Evolutionary conservation across 2,329 filamentous ascomycete genomes (phyloP), one percentile per base, ranked within the genome.

Genomic region (Blastomyces silverae): DNA sequence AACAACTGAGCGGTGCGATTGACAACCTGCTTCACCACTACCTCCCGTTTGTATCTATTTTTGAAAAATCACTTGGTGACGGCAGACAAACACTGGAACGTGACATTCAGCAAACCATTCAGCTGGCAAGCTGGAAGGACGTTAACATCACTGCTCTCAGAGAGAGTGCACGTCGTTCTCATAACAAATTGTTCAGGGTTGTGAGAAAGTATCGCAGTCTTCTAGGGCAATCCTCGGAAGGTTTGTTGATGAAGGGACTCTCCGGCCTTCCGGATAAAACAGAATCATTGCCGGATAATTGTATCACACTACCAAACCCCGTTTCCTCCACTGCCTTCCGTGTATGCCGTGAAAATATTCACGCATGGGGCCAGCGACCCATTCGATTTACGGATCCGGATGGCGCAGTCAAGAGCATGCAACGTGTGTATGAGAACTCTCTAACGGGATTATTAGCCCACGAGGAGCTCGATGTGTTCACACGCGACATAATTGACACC

Each of bases 71-170:
- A 0, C 83, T 97, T 46, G 79, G 79, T 25, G 85, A 85, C 56
- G 89, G 88, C n/a, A 86, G 91, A 64, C 79, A 82, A 7, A 82
- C 84, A 0, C 82, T 97, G n/a, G 93, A 97, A 75, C 96, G 92
- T 77, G 87, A 91, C 65, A 91, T 97, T 83, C 93, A 89, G 74
- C 90, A 97, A 70, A 87, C 97, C n/a, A 84, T 99, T 20, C 86
- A 96, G 62, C 81, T 99, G 70, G 92, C 92, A 8, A 97, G 92
- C 76, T 99, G 95, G 95, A 97, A 96, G 75, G 94, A 99, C 70
- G 96, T 91, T 28, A 99, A 97, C 72, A 95, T 99, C 67, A 88
- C 89, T 59, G 90, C 91, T 0, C 80, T 99, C 20, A 86, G 88
- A 69, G 92, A 97, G 73, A 97, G 93, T 75, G 92, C 94, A 0